Conservation (phyloP, 2,329 filamentous ascomycete genomes). For the Claviceps digitariae region DNA sequence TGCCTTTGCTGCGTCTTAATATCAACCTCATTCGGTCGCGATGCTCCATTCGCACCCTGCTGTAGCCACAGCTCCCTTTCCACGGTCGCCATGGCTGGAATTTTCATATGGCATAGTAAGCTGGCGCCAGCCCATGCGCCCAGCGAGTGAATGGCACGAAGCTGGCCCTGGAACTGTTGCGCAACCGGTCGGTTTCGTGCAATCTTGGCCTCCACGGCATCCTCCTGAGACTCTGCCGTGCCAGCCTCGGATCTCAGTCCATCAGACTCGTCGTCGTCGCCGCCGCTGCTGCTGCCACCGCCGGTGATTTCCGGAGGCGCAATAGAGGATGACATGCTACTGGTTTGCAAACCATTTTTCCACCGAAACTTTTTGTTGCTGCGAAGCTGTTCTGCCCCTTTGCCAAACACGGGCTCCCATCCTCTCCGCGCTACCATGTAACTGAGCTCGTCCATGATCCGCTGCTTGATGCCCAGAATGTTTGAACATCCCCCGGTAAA, state of each 20-base stretch:
- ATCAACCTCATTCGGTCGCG: slow-evolving; percentile 44
- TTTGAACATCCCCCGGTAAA: slow-evolving; percentile 71
- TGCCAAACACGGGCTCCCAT: slow-evolving; percentile 66
- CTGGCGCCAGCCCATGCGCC: slow-evolving; percentile 66
- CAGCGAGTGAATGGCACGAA: slow-evolving; percentile 55
- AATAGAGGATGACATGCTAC: slow-evolving; percentile 9
- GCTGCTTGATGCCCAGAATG: slow-evolving; percentile 64
- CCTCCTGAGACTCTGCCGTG: slow-evolving; percentile 14
- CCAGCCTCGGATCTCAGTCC: slow-evolving; percentile 11
- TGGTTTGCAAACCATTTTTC: slow-evolving; percentile 13
- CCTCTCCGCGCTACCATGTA: slow-evolving; percentile 52
- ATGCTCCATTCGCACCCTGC: slow-evolving; percentile 51
- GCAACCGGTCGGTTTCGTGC: slow-evolving; percentile 20
- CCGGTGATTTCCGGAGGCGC: slow-evolving; percentile 12
- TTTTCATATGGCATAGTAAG: slow-evolving; percentile 52
- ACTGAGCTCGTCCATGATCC: slow-evolving; percentile 64
- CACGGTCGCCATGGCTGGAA: slow-evolving; percentile 54
- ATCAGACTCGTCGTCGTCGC: slow-evolving; percentile 11
- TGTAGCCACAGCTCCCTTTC: slow-evolving; percentile 60
- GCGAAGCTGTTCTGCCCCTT: slow-evolving; percentile 44
- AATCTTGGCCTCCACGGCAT: slow-evolving; percentile 24
- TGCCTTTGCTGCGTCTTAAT: slow-evolving; percentile 45
- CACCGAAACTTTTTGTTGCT: slow-evolving; percentile 27
- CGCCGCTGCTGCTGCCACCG: background rate
- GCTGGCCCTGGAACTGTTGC: slow-evolving; percentile 38